Conservation (phyloP, 2,329 filamentous ascomycete genomes). For the Dactylellina drechsleri region DNA sequence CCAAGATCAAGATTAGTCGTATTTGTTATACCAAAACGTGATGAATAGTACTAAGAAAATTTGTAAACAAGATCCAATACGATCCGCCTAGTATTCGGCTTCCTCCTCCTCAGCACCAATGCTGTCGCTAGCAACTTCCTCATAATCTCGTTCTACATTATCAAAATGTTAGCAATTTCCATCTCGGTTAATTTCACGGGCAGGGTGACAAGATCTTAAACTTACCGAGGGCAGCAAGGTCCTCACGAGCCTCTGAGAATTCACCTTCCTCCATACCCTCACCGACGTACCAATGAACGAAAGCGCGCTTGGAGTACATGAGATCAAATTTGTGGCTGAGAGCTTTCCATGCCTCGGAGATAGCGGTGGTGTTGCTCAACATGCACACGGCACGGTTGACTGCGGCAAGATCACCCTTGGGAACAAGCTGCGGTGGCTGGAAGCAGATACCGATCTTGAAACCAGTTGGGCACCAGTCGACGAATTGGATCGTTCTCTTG, state of each 20-base stretch:
- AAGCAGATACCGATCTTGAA: conserved; percentile 99
- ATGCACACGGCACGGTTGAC: conserved; percentile 99
- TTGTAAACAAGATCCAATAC: conserved; percentile 24
- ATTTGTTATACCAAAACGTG: conserved; percentile 47
- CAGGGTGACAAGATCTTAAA: neutral
- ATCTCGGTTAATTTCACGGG: neutral
- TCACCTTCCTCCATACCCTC: conserved; percentile 99
- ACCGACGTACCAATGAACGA: conserved; percentile 99
- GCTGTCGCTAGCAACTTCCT: conserved; percentile 96
- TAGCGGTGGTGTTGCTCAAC: conserved; percentile 98
- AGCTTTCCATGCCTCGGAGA: conserved; percentile 96
- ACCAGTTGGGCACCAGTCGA: conserved; percentile 99
- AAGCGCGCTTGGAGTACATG: conserved; percentile 99
- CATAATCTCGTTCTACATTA: conserved; percentile 85
- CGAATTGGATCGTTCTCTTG: conserved; percentile 98
- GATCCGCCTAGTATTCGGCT: conserved; percentile 81
- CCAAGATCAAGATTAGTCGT: conserved; percentile 25
- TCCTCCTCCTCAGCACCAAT: conserved; percentile 84
- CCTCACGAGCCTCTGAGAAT: conserved; percentile 98
- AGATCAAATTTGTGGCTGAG: conserved; percentile 98
- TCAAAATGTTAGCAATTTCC: conserved; percentile 3
- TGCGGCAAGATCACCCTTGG: conserved; percentile 96
- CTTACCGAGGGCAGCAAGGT: conserved; percentile 81
- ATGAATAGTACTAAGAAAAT: conserved; percentile 46
- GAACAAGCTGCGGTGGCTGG: conserved; percentile 94